Conservation (phyloP, 495 filamentous ascomycete species). For the Neurospora discreta region DNA sequence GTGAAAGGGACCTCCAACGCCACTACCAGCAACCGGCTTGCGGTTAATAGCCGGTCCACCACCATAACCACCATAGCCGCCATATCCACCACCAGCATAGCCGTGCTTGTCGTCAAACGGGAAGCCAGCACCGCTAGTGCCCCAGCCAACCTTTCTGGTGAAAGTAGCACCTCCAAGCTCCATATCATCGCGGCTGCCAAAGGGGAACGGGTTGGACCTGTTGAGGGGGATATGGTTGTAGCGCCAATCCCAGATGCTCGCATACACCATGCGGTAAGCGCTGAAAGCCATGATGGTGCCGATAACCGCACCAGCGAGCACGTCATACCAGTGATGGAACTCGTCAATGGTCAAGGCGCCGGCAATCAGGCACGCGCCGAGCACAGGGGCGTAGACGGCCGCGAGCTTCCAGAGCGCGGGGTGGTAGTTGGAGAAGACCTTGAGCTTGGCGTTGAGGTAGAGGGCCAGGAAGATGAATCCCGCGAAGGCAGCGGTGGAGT, state of each 20-base stretch:
- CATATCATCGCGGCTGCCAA: slow-evolving; percentile 13
- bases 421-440: slow-evolving; percentile 48
- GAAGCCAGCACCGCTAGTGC: slow-evolving; percentile 9
- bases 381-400: slow-evolving; percentile 44
- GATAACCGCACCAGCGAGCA: slow-evolving; percentile 44
- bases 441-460: slow-evolving; percentile 56
- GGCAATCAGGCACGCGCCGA: slow-evolving; percentile 46
- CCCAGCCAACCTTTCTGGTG: slow-evolving; percentile 39
- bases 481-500: slow-evolving; percentile 46
- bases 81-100: background rate
- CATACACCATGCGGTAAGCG: slow-evolving; percentile 47
- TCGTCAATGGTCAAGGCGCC: slow-evolving; percentile 51
- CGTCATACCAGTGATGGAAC: slow-evolving; percentile 52
- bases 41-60: background rate
- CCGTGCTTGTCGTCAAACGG: slow-evolving; percentile 5
- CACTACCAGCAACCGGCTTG: background rate
- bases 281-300: slow-evolving; percentile 46
- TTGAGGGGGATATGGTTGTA: slow-evolving; percentile 43
- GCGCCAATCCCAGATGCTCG: slow-evolving; percentile 47
- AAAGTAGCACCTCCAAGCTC: slow-evolving; percentile 31
- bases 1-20: background rate
- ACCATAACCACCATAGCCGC: background rate
- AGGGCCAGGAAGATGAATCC: slow-evolving; percentile 47
- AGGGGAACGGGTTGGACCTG: slow-evolving; percentile 21
- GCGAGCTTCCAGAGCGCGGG: slow-evolving; percentile 54